These are phyloP conservation scores for Melanogaster broomeanus DNA, from an alignment of 768 basidiomycete species.

Conservation along the genomic window DNA sequence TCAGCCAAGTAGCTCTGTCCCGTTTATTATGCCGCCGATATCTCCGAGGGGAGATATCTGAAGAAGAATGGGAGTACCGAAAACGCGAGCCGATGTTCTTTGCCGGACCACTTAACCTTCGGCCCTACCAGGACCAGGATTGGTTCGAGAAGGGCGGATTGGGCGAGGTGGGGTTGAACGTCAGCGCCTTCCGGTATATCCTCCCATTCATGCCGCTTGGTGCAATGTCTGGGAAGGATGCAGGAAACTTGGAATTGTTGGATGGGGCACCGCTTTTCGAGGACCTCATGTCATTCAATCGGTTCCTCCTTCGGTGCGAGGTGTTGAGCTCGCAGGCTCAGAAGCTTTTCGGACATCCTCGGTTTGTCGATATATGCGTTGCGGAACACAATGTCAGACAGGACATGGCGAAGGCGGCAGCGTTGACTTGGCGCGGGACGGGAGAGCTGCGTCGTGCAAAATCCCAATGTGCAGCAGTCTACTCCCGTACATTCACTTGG, in stretches of 20 bases:
- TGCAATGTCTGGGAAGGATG: neutral
- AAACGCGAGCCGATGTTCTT: constrained; percentile 50
- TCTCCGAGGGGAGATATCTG: constrained; percentile 44
- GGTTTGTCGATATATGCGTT: constrained; percentile 43
- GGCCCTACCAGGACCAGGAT: constrained; percentile 46
- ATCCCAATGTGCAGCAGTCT: neutral
- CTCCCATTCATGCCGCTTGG: constrained; percentile 48
- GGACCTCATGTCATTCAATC: constrained; percentile 41
- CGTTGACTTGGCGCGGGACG: constrained; percentile 22
- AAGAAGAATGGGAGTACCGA: constrained; percentile 53
- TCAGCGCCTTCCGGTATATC: constrained; percentile 44
- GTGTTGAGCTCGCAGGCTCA: constrained; percentile 38
- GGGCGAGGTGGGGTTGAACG: constrained; percentile 40
- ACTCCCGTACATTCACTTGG: constrained; percentile 8
- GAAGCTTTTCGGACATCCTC: constrained; percentile 39
- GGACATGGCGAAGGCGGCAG: constrained; percentile 21
- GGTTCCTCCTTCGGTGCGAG: constrained; percentile 47
- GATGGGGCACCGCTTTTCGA: constrained; percentile 40
- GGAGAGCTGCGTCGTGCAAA: neutral
- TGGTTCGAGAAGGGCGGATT: constrained; percentile 49
- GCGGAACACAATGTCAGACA: constrained; percentile 23
- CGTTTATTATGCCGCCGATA: constrained; percentile 48
- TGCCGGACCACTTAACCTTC: constrained; percentile 50
- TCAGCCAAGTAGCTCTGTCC: constrained; percentile 51
- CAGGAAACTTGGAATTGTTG: constrained; percentile 33